Conservation (phyloP, 1,284 basidiomycete genomes). For the Irpex sp. region DNA sequence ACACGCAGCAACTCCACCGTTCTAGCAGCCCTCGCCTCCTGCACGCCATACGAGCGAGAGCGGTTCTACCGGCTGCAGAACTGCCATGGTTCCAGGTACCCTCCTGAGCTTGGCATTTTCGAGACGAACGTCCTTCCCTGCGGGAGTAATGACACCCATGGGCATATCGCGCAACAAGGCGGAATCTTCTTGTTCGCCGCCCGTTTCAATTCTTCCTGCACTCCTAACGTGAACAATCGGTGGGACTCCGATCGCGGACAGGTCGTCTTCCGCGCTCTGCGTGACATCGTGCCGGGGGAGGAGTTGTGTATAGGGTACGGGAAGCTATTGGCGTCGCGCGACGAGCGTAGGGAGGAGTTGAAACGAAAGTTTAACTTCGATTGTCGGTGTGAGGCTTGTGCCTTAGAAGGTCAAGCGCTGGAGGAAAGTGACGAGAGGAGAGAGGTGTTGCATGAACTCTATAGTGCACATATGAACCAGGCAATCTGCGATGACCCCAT, state of each 20-base stretch:
- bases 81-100: slow-evolving; percentile 1
- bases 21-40: slow-evolving; percentile 1
- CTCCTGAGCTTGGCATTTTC: slow-evolving; percentile 13
- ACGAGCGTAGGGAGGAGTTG: slow-evolving; percentile 33
- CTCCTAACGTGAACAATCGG: slow-evolving; percentile 13
- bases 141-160: slow-evolving; percentile 13
- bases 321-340: slow-evolving; percentile 32
- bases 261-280: slow-evolving; percentile 12
- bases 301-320: slow-evolving; percentile 55
- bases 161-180: slow-evolving; percentile 5
- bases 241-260: slow-evolving; percentile 10
- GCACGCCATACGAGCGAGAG: background rate
- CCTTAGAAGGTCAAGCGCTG: slow-evolving; percentile 6
- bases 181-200: slow-evolving; percentile 15
- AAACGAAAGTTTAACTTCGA: slow-evolving; percentile 48
- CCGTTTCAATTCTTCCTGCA: slow-evolving; percentile 16
- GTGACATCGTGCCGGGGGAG: slow-evolving; percentile 40
- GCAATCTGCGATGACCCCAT: slow-evolving; percentile 5
- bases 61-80: slow-evolving; percentile 9
- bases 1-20: slow-evolving; percentile 2
- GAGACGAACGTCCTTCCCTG: slow-evolving; percentile 20
- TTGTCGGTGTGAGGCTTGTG: slow-evolving; percentile 41
- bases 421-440: slow-evolving; percentile 13
- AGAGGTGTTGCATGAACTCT: slow-evolving; percentile 5
- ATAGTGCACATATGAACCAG: slow-evolving; percentile 6